Percentiles rank a stretch among this genome's conserved stretches.
These are phyloP conservation scores for Candida wancherniae DNA, from an alignment of 805 yeast genomes.

Conservation along the genomic window DNA sequence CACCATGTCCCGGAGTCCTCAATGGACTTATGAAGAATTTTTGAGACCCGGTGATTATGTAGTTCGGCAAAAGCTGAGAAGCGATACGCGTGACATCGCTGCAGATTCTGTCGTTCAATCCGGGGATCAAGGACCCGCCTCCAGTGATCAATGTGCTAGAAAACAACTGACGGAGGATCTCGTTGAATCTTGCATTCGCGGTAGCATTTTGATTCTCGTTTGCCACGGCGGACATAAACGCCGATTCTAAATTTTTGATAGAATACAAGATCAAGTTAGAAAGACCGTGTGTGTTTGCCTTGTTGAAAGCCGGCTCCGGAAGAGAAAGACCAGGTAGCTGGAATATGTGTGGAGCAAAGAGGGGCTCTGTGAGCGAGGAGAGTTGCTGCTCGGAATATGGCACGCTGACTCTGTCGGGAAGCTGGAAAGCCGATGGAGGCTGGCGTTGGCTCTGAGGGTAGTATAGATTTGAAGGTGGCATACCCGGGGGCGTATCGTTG, in stretches of 20 bases:
- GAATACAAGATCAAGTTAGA: slow-evolving; percentile 33
- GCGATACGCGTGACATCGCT: slow-evolving; percentile 48
- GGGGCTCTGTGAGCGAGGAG: slow-evolving; percentile 55
- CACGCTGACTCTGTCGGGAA: slow-evolving; percentile 51
- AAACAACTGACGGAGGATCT: slow-evolving; percentile 33
- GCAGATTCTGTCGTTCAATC: slow-evolving; percentile 51
- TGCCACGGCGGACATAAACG: slow-evolving; percentile 24
- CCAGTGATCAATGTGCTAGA: slow-evolving; percentile 55
- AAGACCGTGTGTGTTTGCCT: slow-evolving; percentile 47
- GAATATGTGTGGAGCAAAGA: slow-evolving; percentile 60
- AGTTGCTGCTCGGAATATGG: slow-evolving; percentile 39
- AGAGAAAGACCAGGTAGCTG: slow-evolving; percentile 35
- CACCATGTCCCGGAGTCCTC: slow-evolving; percentile 24
- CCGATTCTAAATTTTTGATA: slow-evolving; percentile 33
- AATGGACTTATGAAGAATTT: slow-evolving; percentile 19
- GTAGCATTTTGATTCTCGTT: slow-evolving; percentile 20
- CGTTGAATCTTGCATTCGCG: slow-evolving; percentile 32
- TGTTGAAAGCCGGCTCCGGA: slow-evolving; percentile 36
- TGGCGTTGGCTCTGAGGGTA: slow-evolving; percentile 22
- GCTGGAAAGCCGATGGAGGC: slow-evolving; percentile 39
- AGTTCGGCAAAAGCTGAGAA: slow-evolving; percentile 43
- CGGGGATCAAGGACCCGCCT: slow-evolving; percentile 51
- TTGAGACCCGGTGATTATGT: slow-evolving; percentile 27
- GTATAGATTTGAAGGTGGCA: slow-evolving; percentile 11
- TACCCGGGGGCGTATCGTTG: slow-evolving; percentile 19